Base-by-base conservation (phyloP, 371 early-diverging fungal genomes). In the Mucor plumbeus region DNA sequence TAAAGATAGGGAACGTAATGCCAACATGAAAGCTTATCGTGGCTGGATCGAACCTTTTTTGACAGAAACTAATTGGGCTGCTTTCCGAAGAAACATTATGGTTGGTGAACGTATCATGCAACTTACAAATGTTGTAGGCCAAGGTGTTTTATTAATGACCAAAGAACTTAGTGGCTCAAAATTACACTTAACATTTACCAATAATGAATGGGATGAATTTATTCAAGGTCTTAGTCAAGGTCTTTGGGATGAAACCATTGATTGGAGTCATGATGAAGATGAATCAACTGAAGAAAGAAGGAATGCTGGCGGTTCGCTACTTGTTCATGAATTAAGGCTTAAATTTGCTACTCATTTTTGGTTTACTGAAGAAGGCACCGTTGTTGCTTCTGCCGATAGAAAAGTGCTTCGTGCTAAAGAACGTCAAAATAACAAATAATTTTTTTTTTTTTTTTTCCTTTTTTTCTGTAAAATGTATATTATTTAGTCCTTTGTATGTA, bases 141-240 rank as follows among this genome's bases (percentile, higher is more conserved):
- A 79, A 65, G 83, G 83, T 38, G 71, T 83, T 0, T 54, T 83
- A 13, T 44, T 80, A 40, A 80, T 83, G 81, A 83, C 83, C 44
- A 83, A 83, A 56, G 83, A 83, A 65, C 54, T 83, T 15, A 79
- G 79, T 59, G 83, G 83, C 15, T 80, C 81, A 17, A 83, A 83
- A 50, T 60, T 83, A 1, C 83, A 83, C 53, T 59, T 83, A 36
- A 83, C 83, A 3, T 83, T 83, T 35, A 83, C 83, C 15, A 83
- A 83, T 47, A 78, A 72, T 39, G 83, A 83, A 63, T 83, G 83
- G 83, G 81, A 80, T 34, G 79, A 77, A 78, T 82, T 82, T 40
- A 74, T 82, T 15, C 63, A 69, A 13, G 83, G 83, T 5, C 67
- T 82, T 0, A 54, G 55, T 10, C 44, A 68, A 7, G 82, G 82